Conservation (phyloP, 371 early-diverging fungal genomes). For the Catenaria anguillulae region DNA sequence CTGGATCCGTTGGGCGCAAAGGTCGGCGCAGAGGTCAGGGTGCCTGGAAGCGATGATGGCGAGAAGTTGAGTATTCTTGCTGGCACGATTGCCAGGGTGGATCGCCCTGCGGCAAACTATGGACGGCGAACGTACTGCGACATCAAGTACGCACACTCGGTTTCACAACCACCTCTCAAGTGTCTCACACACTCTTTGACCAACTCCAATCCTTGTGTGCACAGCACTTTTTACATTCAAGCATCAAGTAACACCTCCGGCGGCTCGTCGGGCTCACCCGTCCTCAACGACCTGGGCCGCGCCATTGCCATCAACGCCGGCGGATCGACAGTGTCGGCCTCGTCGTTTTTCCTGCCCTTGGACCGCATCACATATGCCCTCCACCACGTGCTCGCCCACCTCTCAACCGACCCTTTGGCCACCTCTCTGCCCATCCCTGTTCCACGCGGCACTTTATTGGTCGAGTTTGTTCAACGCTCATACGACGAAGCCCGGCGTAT, state of each 20-base stretch:
- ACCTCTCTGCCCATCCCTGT: conserved; percentile 52
- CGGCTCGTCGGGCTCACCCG: conserved; percentile 51
- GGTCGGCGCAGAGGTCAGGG: conserved; percentile 77
- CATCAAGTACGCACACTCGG: no score
- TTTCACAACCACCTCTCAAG: no score
- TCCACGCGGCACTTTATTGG: conserved; percentile 78
- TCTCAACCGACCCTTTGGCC: no score
- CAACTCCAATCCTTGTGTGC: no score
- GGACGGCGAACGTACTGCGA: conserved; percentile 51
- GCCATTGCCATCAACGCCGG: conserved; percentile 51
- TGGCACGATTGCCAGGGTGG: conserved; percentile 73
- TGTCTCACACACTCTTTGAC: no score
- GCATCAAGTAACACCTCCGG: conserved; percentile 63
- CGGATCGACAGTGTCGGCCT: conserved; percentile 1
- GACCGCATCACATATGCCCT: conserved; percentile 68
- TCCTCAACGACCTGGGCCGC: conserved; percentile 43
- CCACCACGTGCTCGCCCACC: conserved; percentile 43
- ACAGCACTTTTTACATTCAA: conserved; percentile 57
- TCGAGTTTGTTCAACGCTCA: conserved; percentile 52
- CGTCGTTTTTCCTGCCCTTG: conserved; percentile 26
- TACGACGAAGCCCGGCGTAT: conserved; percentile 61
- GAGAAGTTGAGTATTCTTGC: conserved; percentile 79
- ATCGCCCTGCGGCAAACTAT: conserved; percentile 45
- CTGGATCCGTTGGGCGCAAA: conserved; percentile 65
- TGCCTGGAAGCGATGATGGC: conserved; percentile 59